A percentile compares a stretch with the other conserved stretches of the same genome.
Conservation (phyloP, 306 rosid genomes). For the Vigna unguiculata region DNA sequence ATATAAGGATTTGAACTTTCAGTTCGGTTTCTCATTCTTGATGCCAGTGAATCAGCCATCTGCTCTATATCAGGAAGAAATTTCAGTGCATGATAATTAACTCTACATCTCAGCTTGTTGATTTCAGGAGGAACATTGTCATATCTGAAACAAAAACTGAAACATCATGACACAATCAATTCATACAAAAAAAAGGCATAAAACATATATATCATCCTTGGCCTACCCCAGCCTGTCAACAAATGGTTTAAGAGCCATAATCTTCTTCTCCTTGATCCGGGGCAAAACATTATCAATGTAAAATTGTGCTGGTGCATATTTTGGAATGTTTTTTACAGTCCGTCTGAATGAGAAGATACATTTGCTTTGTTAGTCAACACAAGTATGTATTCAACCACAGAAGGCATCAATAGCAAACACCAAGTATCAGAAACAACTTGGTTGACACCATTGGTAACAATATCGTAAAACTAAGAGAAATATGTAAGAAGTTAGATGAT, state of each 20-base stretch:
- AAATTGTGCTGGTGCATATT: conserved; percentile 97
- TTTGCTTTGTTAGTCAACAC: conserved; percentile 48
- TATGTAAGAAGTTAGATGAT: neutral
- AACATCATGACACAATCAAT: conserved; percentile 37
- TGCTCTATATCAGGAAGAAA: conserved; percentile 98
- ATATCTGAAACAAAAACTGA: conserved; percentile 68
- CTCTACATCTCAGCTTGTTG: conserved; percentile 98
- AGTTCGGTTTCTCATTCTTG: conserved; percentile 99
- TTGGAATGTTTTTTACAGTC: conserved; percentile 96
- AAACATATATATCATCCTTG: conserved; percentile 32
- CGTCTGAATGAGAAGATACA: conserved; percentile 67
- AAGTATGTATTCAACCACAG: conserved; percentile 42
- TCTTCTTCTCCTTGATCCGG: conserved; percentile 97
- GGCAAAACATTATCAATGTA: conserved; percentile 98
- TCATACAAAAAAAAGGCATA: conserved; percentile 23
- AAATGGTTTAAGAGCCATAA: conserved; percentile 98
- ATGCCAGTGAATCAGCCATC: conserved; percentile 90
- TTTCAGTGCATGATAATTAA: conserved; percentile 97
- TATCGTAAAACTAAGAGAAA: conserved; percentile 34
- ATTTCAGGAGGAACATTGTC: conserved; percentile 96
- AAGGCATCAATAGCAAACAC: conserved; percentile 25
- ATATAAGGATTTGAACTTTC: conserved; percentile 93
- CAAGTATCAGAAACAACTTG: conserved; percentile 8
- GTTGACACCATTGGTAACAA: conserved; percentile 34
- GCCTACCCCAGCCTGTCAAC: conserved; percentile 98